Conservation (phyloP, 192 early-diverging fungal genomes). For the Coemansia sp. region DNA sequence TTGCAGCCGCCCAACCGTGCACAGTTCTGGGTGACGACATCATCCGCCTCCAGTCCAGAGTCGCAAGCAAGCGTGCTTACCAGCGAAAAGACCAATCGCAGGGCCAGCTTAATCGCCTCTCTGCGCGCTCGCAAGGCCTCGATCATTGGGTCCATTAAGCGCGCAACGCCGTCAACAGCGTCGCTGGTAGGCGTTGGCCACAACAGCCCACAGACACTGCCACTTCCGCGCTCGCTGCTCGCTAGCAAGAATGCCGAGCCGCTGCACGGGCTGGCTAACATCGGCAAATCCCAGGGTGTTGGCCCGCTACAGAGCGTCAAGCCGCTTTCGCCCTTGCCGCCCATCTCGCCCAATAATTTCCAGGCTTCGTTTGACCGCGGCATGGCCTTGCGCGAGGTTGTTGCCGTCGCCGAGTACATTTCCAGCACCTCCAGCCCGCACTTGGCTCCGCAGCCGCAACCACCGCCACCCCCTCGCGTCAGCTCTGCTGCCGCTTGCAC, state of each 20-base stretch:
- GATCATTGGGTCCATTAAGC: conserved; percentile 43
- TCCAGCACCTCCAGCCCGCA: not conserved
- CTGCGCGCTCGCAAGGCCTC: conserved; percentile 38
- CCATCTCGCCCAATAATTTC: conserved; percentile 50
- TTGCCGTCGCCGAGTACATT: conserved; percentile 26
- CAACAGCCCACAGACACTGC: not conserved
- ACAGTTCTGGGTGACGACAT: conserved; percentile 47
- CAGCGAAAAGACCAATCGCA: conserved; percentile 14
- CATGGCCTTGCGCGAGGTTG: conserved; percentile 30
- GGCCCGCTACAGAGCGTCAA: conserved; percentile 9
- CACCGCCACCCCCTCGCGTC: conserved; percentile 18
- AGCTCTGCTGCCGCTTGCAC: conserved; percentile 15
- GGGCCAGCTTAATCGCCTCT: conserved; percentile 23
- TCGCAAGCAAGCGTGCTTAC: conserved; percentile 26
- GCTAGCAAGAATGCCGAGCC: not conserved
- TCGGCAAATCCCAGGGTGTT: not conserved
- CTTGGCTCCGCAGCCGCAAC: too few relatives aligned
- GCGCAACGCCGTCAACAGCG: conserved; percentile 20
- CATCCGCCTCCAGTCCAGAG: conserved; percentile 24
- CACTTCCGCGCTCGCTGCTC: conserved; percentile 14
- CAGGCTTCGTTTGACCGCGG: conserved; percentile 50
- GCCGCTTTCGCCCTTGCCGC: conserved; percentile 39
- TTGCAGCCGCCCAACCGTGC: conserved; percentile 15
- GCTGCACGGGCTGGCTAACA: not conserved
- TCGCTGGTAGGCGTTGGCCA: not conserved